A percentile compares a stretch with the other conserved stretches of the same genome.
These are phyloP conservation scores for Anacardium occidentale DNA, from an alignment of 345 rosid genomes.

Conservation along the genomic window DNA sequence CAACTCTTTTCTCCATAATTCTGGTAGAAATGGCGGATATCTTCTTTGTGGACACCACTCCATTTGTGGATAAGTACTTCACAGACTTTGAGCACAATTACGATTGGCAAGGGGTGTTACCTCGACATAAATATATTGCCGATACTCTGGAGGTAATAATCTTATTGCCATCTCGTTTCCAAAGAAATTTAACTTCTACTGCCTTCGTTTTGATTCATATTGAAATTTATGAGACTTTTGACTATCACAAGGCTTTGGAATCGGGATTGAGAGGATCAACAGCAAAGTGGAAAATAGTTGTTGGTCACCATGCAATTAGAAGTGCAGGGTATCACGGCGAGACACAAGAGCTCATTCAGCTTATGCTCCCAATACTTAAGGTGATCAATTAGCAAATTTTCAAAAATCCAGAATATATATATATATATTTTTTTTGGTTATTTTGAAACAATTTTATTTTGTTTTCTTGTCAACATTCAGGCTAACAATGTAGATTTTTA, in stretches of 20 bases:
- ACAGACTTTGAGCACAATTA: conserved; percentile 20
- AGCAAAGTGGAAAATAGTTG: conserved; percentile 51
- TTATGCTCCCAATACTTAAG: conserved; percentile 43
- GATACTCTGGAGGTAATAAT: conserved; percentile 27
- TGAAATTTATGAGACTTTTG: background rate
- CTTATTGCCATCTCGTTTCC: too few relatives aligned
- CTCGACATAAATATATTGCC: conserved; percentile 24
- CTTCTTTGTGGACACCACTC: conserved; percentile 37
- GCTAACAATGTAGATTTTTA: conserved; percentile 44
- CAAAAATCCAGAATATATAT: too few relatives aligned
- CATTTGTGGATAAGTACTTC: conserved; percentile 30
- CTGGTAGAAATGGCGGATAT: conserved; percentile 25
- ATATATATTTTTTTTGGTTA: too few relatives aligned
- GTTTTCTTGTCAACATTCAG: conserved; percentile 19
- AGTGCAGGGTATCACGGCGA: conserved; percentile 53
- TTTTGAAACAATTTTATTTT: too few relatives aligned
- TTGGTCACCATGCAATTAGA: conserved; percentile 53
- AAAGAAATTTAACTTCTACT: too few relatives aligned
- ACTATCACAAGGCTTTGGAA: conserved; percentile 33
- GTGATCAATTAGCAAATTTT: conserved; percentile 17
- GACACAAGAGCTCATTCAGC: conserved; percentile 35
- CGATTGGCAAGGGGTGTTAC: conserved; percentile 32
- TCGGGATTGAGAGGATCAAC: conserved; percentile 37
- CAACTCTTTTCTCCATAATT: background rate
- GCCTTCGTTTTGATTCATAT: background rate